Base-by-base conservation (phyloP, 2,329 filamentous ascomycete genomes). In the Acrocalymma vagum region DNA sequence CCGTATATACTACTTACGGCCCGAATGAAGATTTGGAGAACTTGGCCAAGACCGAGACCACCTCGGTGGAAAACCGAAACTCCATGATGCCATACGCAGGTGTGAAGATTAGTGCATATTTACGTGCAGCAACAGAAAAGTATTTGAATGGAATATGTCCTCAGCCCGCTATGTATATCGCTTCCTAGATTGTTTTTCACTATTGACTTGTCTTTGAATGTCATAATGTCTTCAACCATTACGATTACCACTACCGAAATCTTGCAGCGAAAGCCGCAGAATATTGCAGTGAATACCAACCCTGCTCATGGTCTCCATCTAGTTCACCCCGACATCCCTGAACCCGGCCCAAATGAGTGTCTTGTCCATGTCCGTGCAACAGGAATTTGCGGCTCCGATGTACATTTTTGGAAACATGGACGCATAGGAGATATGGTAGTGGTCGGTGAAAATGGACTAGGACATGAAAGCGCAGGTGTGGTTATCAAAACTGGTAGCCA, bases 301-400 rank as follows among this genome's bases (percentile, higher is more conserved):
- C 60, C 63, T 1, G 18, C 46, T n/a, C 65, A 69, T 33, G 54
- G 61, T 5, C 48, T 69, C 16, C 48, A 60, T 27, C 26, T 66
- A 13, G 27, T 55, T 24, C 38, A 59, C 5, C 29, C 35, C 13
- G 42, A 53, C 3, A 45, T 53, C 9, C 62, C 62, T 3, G 42
- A 49, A 16, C 62, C 58, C 1, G 53, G 51, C 7, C 49, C 59
- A 9, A 40, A 58, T 17, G 62, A 65, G 16, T 63, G 60, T 37
- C 46, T 66, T 5, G 44, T 67, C 9, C 61, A 63, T 37, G 55
- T 67, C 9, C 43, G 59, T 20, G 62, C 62, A 4, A 67, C 63
- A 7, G 62, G 62, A 9, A 65, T 67, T 15, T 67, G 63, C 27
- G 63, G 63, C 14, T 47, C 37, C 9, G 60, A 63, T 42, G 56